Evolutionary conservation across 2,329 filamentous ascomycete species (phyloP), one percentile per base, ranked within the genome.

Genomic region (Aspergillus sp.): DNA sequence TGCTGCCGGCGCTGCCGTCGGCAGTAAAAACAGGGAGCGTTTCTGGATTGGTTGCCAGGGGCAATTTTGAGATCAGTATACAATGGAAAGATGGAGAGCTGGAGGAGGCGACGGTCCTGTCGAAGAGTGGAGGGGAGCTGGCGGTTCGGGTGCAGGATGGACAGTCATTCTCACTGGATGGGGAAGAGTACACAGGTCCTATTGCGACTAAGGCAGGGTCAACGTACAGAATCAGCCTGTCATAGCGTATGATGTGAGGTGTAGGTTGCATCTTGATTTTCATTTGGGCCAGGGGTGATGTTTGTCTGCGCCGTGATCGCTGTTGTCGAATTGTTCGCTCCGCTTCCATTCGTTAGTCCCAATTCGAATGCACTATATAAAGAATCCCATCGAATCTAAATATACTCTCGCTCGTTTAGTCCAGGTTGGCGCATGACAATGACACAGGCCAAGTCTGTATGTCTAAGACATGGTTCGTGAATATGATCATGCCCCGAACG

Each of bases 1-100:
- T 80, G 14, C 60, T 78, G 2, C 77, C 77, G 16, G 73, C 75
- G 6, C 69, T 73, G 51, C 75, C 75, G 0, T 26, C 45, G 2
- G 64, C 65, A 14, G 75, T 76, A 67, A 61, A 61, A 3, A 54
- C 22, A 16, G 76, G 76, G 3, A 62, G 59, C 51, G 59, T 78
- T 31, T 67, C 54, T 10, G 73, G 73, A 4, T 65, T 77, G 14
- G 64, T 72, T 26, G 73, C 73, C 6, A 65, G 74, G 42, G 75
- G 74, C 3, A 71, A 70, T 4, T 75, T 74, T 63, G 62, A 66
- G 36, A 59, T 78, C 26, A 70, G 71, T 51, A 73, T 78, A 49
- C 55, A 64, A n/a, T 78, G 75, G 76, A 55, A 64, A 16, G 56
- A 69, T 12, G 61, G 58, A 1, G 20, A 4, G 12, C 16, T 62